Percentiles rank a stretch among this genome's conserved stretches.
phyloP scores from a whole-genome alignment of 2,329 filamentous ascomycete genomes.

The Penicillium sp. region DNA sequence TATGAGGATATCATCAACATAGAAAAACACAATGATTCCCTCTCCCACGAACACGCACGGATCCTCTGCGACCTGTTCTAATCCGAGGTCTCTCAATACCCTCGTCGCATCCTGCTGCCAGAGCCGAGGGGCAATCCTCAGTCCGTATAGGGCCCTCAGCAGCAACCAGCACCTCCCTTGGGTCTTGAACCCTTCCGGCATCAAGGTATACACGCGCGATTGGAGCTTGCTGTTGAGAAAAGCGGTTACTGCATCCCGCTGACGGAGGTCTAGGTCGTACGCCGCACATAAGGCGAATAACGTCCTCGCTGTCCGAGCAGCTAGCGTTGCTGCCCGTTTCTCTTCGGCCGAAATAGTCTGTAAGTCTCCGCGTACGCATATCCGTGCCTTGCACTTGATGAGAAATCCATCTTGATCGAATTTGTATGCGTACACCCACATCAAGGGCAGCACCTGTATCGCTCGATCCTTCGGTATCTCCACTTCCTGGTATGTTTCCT shows the following conservation, averaged over 20 bases:
- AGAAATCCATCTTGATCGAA: too few species aligned
- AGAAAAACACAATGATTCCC: too few species aligned
- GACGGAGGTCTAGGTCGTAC: neutral
- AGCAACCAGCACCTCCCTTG: conserved; percentile 2
- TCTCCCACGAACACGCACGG: too few species aligned
- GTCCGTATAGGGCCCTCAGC: neutral
- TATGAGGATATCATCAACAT: conserved; percentile 4
- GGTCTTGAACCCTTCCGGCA: neutral
- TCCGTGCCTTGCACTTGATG: too few species aligned
- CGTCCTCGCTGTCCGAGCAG: neutral
- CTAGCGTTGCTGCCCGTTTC: too few species aligned
- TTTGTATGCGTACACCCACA: too few species aligned
- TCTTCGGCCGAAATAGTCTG: too few species aligned
- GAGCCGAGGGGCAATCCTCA: neutral
- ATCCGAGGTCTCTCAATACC: neutral
- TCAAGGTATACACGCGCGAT: neutral
- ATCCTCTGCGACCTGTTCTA: too few species aligned
- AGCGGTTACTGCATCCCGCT: neutral
- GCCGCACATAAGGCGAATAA: conserved; percentile 1
- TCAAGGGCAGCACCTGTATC: too few species aligned
- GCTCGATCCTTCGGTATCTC: too few species aligned
- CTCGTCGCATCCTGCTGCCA: conserved; percentile 1
- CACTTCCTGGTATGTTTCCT: too few species aligned
- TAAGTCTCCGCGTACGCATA: too few species aligned
- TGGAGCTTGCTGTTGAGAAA: conserved; percentile 1